A percentile compares a stretch with the other conserved stretches of the same genome.
phyloP scores from a whole-genome alignment of 495 filamentous ascomycete species.

The Aspergillus ellipticus region DNA sequence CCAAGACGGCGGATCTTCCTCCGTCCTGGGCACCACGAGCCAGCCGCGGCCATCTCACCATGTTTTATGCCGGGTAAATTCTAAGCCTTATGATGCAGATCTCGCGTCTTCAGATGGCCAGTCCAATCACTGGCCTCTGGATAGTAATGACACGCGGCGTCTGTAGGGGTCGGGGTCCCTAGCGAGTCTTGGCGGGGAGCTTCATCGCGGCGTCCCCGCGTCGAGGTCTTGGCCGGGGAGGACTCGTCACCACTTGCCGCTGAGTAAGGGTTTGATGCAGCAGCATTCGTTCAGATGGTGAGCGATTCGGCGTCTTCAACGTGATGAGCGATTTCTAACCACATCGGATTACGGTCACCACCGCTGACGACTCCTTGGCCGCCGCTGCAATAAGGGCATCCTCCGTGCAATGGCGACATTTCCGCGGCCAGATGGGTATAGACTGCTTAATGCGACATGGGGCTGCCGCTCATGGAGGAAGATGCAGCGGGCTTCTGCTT shows the following conservation, averaged over 20 bases:
- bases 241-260: background rate
- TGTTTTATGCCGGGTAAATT: constrained; percentile 7
- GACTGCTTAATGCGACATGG: background rate
- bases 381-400: background rate
- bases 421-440: background rate
- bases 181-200: background rate
- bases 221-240: constrained; percentile 1
- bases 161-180: background rate
- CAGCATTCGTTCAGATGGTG: no score
- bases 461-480: background rate
- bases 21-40: no score
- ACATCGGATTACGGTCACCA: no score
- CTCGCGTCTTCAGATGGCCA: background rate
- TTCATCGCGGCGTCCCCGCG: background rate
- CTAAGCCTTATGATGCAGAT: background rate
- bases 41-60: no score
- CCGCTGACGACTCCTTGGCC: background rate
- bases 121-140: background rate
- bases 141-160: background rate
- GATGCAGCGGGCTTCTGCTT: no score
- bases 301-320: no score
- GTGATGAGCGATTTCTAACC: no score
- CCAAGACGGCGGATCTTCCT: background rate
- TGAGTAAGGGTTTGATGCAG: background rate
- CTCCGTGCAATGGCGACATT: background rate